Base-by-base conservation (phyloP, 2,329 filamentous ascomycete species). In the Penicillium janthinellum region DNA sequence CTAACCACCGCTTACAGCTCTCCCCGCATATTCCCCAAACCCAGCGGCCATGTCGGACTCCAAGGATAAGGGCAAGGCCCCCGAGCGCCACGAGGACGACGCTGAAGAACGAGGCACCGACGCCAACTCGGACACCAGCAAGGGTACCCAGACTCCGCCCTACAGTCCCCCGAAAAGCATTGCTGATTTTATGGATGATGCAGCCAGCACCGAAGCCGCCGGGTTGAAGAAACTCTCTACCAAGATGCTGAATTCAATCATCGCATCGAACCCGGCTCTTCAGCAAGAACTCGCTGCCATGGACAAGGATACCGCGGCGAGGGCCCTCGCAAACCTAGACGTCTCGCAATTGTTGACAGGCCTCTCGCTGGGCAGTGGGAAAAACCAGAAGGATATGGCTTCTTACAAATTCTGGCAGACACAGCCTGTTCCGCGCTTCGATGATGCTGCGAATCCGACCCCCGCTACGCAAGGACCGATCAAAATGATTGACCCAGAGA, bases 361-460 rank as follows among this genome's bases (percentile, higher is more conserved):
- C 39, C 72, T 84, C 62, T 89, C 92, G 15, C 82, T 91, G 7
- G 88, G 86, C 62, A 88, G 86, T 62, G 90, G 90, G 57, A 96
- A 95, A 83, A 96, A 96, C 71, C 88, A 87, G 69, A 97, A 96
- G 81, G 93, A 97, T 73, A 96, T 97, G 92, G 92, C 89, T 6
- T 91, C 89, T 59, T 97, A 98, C 84, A 97, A 96, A 79, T 99
- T 99, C 81, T 99, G 95, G 95, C 88, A 92, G 76, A 99, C 95
- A 49, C 95, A 99, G 77, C 95, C 95, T 0, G 95, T 99, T 60
- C 90, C 91, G 53, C 89, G 88, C 71, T 96, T 98, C 72, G 78
- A 81, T 54, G 80, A 82, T 81, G 88, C 74, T 77, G 79, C 84
- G 54, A 78, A 31, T 49, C 57, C 64, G 59, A 57, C 61, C 20